Conservation (phyloP, 495 filamentous ascomycete species). For the Penicillium samsonianum region DNA sequence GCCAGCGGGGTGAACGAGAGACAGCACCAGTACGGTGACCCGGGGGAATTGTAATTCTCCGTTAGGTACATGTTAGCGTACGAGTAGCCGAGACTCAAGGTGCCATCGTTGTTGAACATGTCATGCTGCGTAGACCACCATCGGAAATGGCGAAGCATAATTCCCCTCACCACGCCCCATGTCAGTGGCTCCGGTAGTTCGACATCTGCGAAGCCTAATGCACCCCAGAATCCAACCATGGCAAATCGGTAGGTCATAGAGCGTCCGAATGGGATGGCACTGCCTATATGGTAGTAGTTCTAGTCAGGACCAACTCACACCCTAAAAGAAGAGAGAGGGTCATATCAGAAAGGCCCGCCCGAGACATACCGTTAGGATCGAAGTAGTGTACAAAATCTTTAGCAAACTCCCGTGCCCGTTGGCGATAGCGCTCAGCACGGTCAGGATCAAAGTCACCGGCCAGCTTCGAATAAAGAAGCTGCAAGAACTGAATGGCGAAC, state of each 20-base stretch:
- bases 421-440: conserved; percentile 68
- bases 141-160: conserved; percentile 69
- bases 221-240: conserved; percentile 81
- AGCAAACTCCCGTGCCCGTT: conserved; percentile 63
- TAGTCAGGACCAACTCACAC: conserved; percentile 6
- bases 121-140: conserved; percentile 76
- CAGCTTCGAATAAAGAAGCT: conserved; percentile 74
- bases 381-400: conserved; percentile 76
- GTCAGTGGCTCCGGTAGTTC: conserved; percentile 68
- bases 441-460: conserved; percentile 66
- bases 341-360: not conserved
- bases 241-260: conserved; percentile 78
- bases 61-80: conserved; percentile 79
- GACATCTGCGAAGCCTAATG: conserved; percentile 71
- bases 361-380: conserved; percentile 55
- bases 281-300: conserved; percentile 18
- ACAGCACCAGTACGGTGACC: conserved; percentile 70
- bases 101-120: conserved; percentile 73
- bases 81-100: conserved; percentile 72
- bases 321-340: not conserved
- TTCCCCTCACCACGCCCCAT: conserved; percentile 76
- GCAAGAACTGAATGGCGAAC: conserved; percentile 77
- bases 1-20: conserved; percentile 73
- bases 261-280: conserved; percentile 72
- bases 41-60: conserved; percentile 81